phyloP scores from a whole-genome alignment of 164 flowering plant genomes.

The Platanus orientalis region DNA sequence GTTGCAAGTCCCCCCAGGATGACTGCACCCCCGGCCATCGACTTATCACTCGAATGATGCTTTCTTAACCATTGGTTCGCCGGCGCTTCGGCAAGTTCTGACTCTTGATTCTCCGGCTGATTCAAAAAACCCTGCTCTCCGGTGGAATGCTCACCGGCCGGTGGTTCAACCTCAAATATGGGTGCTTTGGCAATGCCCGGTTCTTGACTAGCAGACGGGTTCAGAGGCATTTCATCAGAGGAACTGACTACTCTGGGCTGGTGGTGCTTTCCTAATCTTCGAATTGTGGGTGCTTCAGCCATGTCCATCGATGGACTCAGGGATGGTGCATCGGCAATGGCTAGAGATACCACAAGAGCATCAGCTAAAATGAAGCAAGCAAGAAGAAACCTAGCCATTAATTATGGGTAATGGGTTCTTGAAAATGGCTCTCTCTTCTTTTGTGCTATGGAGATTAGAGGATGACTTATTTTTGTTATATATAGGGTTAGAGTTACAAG shows the following conservation, averaged over 20 bases:
- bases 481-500: neutral
- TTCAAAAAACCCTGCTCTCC: neutral
- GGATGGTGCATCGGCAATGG: constrained; percentile 12
- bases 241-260: neutral
- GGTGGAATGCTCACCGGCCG: neutral
- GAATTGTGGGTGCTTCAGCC: constrained; percentile 5
- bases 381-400: constrained; percentile 27
- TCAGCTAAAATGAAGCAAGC: constrained; percentile 20
- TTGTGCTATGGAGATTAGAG: neutral
- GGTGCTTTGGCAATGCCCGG: neutral
- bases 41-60: constrained; percentile 37
- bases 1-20: constrained; percentile 63
- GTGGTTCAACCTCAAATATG: neutral
- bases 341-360: constrained; percentile 14
- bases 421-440: neutral
- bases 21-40: constrained; percentile 57
- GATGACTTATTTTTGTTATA: neutral
- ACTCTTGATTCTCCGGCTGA: constrained; percentile 8
- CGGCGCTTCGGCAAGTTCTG: constrained; percentile 13
- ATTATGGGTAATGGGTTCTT: neutral
- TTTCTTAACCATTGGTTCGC: neutral
- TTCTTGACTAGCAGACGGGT: too few species aligned
- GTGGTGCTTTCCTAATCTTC: constrained; percentile 10
- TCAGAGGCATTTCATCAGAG: neutral
- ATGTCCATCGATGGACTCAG: neutral